Evolutionary conservation across 495 filamentous ascomycete species (phyloP).

Genomic region (Xylaria scruposa): DNA sequence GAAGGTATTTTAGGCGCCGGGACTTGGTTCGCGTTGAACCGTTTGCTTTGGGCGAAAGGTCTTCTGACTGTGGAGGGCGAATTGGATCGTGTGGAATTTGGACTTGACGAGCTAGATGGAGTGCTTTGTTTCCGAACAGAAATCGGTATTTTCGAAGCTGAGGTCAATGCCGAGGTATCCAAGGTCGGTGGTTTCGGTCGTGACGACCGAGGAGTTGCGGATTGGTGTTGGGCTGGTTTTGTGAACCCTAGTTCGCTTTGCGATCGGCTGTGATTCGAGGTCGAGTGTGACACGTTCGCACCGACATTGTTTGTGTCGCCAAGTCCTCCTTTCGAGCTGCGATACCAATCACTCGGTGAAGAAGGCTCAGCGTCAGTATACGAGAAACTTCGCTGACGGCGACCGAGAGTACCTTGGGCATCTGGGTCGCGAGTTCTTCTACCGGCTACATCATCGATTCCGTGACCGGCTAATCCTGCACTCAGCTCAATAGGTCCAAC

Average conservation of each 20-base stretch:
- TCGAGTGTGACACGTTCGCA: conserved; percentile 39
- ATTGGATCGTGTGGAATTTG: conserved; percentile 56
- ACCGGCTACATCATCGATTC: conserved; percentile 50
- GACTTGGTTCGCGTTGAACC: conserved; percentile 47
- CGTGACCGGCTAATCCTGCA: conserved; percentile 52
- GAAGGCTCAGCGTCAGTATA: conserved; percentile 56
- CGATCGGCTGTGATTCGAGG: conserved; percentile 52
- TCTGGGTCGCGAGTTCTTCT: conserved; percentile 58
- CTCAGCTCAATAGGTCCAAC: conserved; percentile 52
- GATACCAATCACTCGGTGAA: conserved; percentile 63
- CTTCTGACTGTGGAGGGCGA: conserved; percentile 55
- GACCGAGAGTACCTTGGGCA: conserved; percentile 39
- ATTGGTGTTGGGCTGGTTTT: conserved; percentile 41
- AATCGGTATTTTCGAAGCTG: conserved; percentile 52
- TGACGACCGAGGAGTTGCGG: conserved; percentile 33
- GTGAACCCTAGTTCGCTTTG: conserved; percentile 56
- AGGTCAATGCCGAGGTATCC: conserved; percentile 42
- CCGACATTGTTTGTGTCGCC: conserved; percentile 41
- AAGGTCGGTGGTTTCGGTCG: conserved; percentile 36
- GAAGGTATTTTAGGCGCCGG: conserved; percentile 48
- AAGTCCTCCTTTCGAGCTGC: conserved; percentile 40
- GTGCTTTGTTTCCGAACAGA: conserved; percentile 51
- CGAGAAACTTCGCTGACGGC: conserved; percentile 52
- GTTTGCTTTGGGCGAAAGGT: conserved; percentile 45
- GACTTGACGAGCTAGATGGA: conserved; percentile 51